Evolutionary conservation across 257 asterid species (phyloP).

Genomic region (Cruciata laevipes): DNA sequence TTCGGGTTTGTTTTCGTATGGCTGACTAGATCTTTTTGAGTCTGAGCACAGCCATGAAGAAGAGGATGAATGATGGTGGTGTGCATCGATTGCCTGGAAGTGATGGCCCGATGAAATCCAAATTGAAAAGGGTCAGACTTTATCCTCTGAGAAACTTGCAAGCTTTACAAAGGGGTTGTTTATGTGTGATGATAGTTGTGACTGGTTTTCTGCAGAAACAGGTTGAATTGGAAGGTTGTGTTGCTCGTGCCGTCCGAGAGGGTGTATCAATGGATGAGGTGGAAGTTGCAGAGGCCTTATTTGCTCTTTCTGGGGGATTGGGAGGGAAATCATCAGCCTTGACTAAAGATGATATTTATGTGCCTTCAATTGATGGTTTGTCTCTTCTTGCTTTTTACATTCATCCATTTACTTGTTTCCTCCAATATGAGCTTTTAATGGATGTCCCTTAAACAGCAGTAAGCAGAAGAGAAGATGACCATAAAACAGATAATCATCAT

Average conservation of each 20-base stretch:
- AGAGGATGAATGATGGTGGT: conserved; percentile 43
- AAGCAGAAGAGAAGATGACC: conserved; percentile 17
- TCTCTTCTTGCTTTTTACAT: conserved; percentile 2
- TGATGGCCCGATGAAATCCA: conserved; percentile 38
- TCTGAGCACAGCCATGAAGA: conserved; percentile 48
- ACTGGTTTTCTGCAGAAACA: conserved; percentile 29
- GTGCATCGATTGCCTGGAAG: conserved; percentile 29
- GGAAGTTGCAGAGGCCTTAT: conserved; percentile 86
- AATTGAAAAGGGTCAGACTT: conserved; percentile 41
- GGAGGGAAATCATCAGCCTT: conserved; percentile 31
- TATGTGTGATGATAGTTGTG: conserved; percentile 15
- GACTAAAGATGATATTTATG: conserved; percentile 23
- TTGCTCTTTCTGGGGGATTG: conserved; percentile 47
- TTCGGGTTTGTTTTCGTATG: background rate
- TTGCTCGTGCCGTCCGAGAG: conserved; percentile 9
- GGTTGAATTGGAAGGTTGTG: conserved; percentile 15
- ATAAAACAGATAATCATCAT: conserved; percentile 21
- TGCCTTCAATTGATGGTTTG: conserved; percentile 34
- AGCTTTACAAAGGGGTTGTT: background rate
- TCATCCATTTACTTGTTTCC: conserved; percentile 8
- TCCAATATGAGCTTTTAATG: conserved; percentile 9
- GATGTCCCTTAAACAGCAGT: conserved; percentile 20
- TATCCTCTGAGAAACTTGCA: background rate
- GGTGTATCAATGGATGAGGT: conserved; percentile 64
- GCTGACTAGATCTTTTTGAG: background rate